Evolutionary conservation across 2,329 filamentous ascomycete species (phyloP), one percentile per base, ranked within the genome.

Genomic region (Trichoderma sp.): DNA sequence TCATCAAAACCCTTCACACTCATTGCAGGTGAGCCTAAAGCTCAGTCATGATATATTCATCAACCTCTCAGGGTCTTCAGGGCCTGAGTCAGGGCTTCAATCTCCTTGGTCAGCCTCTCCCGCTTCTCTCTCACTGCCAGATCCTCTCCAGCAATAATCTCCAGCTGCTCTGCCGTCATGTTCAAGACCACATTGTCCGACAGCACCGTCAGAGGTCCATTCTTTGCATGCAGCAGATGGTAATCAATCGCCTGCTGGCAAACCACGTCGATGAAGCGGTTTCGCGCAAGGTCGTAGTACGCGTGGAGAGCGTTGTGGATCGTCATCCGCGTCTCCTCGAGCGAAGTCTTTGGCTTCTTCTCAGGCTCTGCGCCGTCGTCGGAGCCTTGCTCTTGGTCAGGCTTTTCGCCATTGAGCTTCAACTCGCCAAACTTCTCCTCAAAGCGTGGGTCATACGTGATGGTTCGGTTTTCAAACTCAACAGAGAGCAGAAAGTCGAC

Each of bases 191-290:
- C 84, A 0, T 80, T 74, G 0, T 86, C 80, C 0, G 80, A 83
- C 52, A 92, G 83, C 0, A 87, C 76, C 10, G 76, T 79, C 2
- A 90, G 76, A 0, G 88, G 88, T 6, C 84, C 84, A 0, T 80
- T 70, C 0, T 80, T 72, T 0, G 84, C 82, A 1, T 76, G 77
- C 0, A 90, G 76, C 0, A 92, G 79, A 68, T 81, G 81, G 72
- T 87, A 77, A 52, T 85, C 83, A 2, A 86, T 78, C 0, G 83
- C 86, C 70, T 91, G 89, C 69, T 84, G 83, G 72, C 82, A 87
- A 2, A 92, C 75, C 3, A 80, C 84, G 71, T 92, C 89, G 2
- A 90, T 82, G 67, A 92, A 90, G 0, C 88, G 83, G 72, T 86
- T 85, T 13, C 80, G 80, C 0, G 87, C 81, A 1, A 90, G 84